Evolutionary conservation across 2,329 filamentous ascomycete species (phyloP).

Genomic region (Phaeosphaeriaceae sp.): DNA sequence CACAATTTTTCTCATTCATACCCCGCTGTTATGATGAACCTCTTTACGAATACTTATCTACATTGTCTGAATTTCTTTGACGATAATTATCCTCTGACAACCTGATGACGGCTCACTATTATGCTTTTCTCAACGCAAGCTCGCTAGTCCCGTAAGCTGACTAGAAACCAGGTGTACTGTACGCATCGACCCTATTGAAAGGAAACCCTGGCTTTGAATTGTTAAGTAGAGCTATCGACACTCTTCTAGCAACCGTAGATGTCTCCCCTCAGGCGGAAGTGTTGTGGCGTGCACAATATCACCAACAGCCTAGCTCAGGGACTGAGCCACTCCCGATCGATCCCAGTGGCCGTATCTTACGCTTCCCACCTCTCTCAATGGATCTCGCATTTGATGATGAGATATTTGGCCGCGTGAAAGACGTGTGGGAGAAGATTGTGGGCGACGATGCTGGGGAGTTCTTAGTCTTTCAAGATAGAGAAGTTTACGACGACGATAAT

Average conservation of each 20-base stretch:
- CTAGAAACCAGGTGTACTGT: constrained; percentile 60
- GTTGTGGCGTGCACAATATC: constrained; percentile 62
- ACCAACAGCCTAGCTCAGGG: constrained; percentile 48
- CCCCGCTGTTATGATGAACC: constrained; percentile 76
- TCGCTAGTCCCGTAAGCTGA: constrained; percentile 43
- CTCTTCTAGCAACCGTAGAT: constrained; percentile 50
- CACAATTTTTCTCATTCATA: constrained; percentile 40
- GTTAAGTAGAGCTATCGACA: constrained; percentile 51
- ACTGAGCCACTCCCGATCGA: constrained; percentile 28
- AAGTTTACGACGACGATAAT: constrained; percentile 65
- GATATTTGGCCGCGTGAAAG: constrained; percentile 69
- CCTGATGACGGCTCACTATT: constrained; percentile 67
- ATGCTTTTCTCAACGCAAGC: constrained; percentile 2
- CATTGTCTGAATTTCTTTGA: constrained; percentile 98
- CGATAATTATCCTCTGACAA: constrained; percentile 83
- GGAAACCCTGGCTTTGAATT: constrained; percentile 43
- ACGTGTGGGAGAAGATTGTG: constrained; percentile 72
- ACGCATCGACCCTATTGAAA: constrained; percentile 56
- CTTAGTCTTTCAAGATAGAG: constrained; percentile 79
- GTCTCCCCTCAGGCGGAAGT: constrained; percentile 46
- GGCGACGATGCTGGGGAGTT: constrained; percentile 65
- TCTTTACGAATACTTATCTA: constrained; percentile 97
- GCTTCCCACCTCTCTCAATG: constrained; percentile 65
- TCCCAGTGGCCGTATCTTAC: constrained; percentile 55
- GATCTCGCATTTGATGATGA: constrained; percentile 78